Conservation (phyloP, 2,329 filamentous ascomycete genomes). For the Pestalotiopsis fici region DNA sequence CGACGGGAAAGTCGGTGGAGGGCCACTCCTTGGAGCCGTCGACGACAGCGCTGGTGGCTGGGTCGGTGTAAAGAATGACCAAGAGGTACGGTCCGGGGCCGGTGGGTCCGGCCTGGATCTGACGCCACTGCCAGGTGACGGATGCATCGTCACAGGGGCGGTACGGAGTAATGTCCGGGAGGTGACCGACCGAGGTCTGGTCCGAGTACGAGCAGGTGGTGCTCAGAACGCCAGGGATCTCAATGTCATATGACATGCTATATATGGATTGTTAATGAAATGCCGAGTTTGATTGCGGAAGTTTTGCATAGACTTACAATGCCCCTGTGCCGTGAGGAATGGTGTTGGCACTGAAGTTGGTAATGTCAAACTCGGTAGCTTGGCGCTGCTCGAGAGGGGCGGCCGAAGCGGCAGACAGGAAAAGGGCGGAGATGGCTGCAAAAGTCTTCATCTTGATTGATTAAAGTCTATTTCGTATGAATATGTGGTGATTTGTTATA, state of each 20-base stretch:
- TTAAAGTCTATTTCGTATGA: background rate
- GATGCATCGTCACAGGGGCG: background rate
- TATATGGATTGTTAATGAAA: no score
- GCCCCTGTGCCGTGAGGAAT: conserved; percentile 6
- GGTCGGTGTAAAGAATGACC: conserved; percentile 1
- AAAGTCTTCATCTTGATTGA: background rate
- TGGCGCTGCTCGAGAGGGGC: conserved; percentile 8
- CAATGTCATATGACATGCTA: background rate
- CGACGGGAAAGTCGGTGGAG: conserved; percentile 2
- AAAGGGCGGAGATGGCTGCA: conserved; percentile 21
- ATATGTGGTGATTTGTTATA: background rate
- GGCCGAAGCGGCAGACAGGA: conserved; percentile 14
- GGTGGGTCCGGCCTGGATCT: background rate
- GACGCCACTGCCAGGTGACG: background rate
- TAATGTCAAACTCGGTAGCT: conserved; percentile 3
- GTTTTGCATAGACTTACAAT: background rate
- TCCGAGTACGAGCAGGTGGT: conserved; percentile 5
- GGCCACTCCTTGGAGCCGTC: conserved; percentile 9
- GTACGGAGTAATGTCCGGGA: conserved; percentile 4
- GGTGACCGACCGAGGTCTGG: background rate
- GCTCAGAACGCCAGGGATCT: conserved; percentile 3
- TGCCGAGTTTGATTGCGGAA: background rate
- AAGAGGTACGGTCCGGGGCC: background rate
- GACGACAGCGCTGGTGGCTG: background rate
- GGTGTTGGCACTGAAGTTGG: conserved; percentile 8